Conservation (phyloP, 108 stramenopile genomes). For the Skeletonema marinoi region DNA sequence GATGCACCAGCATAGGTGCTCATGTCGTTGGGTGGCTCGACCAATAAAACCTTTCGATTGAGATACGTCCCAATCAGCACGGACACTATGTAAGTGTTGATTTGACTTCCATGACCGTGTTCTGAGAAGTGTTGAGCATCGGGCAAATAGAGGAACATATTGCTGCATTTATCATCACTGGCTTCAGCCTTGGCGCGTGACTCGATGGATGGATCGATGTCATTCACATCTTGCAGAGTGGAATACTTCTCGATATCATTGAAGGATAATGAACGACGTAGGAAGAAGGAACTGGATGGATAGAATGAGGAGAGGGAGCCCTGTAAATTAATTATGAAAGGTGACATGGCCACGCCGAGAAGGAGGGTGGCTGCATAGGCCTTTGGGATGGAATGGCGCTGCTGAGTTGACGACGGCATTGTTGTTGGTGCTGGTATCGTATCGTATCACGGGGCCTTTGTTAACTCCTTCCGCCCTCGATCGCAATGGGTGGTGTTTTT, state of each 20-base stretch:
- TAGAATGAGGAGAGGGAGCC: conserved; percentile 1
- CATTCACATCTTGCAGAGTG: conserved; percentile 3
- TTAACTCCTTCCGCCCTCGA: too few relatives aligned
- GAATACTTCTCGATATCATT: conserved; percentile 6
- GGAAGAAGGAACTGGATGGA: not conserved
- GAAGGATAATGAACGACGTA: conserved; percentile 7
- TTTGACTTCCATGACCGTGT: conserved; percentile 41
- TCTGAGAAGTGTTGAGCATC: conserved; percentile 17
- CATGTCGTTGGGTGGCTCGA: conserved; percentile 16
- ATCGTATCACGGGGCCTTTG: too few relatives aligned
- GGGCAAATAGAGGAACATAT: conserved; percentile 30
- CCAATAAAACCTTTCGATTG: conserved; percentile 20
- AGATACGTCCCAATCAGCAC: conserved; percentile 22
- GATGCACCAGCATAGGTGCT: conserved; percentile 19
- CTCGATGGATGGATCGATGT: conserved; percentile 16
- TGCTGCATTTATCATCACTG: conserved; percentile 8
- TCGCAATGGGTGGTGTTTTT: too few relatives aligned
- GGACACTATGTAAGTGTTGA: conserved; percentile 39
- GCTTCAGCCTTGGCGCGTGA: not conserved
- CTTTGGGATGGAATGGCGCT: not conserved
- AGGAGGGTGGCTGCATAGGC: not conserved
- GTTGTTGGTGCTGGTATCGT: not conserved
- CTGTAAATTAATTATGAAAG: not conserved
- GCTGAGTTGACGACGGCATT: not conserved
- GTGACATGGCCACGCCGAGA: not conserved